Conservation (phyloP, 306 rosid genomes). For the Acmispon strigosus region DNA sequence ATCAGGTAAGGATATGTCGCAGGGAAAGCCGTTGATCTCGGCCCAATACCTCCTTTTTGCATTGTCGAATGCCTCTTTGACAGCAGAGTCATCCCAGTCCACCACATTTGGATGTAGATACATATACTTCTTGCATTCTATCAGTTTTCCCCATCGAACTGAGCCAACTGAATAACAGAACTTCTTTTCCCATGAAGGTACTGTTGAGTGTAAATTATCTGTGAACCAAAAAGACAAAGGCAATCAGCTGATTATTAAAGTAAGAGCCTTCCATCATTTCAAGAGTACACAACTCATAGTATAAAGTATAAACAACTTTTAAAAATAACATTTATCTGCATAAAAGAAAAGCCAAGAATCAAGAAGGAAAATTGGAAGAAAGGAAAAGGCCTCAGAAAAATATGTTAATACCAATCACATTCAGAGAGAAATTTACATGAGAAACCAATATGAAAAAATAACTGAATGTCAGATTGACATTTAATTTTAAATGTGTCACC, state of each 20-base stretch:
- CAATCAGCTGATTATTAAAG: constrained; percentile 10
- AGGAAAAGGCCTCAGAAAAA: neutral
- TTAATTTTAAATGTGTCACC: neutral
- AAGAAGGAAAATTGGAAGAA: neutral
- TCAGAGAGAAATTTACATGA: no score
- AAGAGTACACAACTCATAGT: neutral
- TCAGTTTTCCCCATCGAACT: constrained; percentile 60
- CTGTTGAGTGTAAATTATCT: constrained; percentile 38
- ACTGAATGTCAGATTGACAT: neutral
- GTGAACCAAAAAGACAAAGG: constrained; percentile 8
- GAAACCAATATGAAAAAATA: neutral
- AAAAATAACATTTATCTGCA: constrained; percentile 2
- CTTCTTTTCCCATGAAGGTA: constrained; percentile 75
- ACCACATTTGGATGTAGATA: constrained; percentile 39
- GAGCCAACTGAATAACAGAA: constrained; percentile 53
- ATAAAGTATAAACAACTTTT: neutral
- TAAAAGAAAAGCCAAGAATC: neutral
- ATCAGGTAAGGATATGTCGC: constrained; percentile 54
- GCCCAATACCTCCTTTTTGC: constrained; percentile 78
- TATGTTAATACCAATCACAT: neutral
- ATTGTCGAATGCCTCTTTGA: constrained; percentile 66
- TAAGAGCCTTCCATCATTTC: neutral
- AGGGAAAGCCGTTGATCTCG: constrained; percentile 36
- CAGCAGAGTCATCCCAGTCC: constrained; percentile 79
- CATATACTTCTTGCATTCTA: constrained; percentile 55